Conservation (phyloP, 2,329 filamentous ascomycete genomes). For the Cercospora canescens region DNA sequence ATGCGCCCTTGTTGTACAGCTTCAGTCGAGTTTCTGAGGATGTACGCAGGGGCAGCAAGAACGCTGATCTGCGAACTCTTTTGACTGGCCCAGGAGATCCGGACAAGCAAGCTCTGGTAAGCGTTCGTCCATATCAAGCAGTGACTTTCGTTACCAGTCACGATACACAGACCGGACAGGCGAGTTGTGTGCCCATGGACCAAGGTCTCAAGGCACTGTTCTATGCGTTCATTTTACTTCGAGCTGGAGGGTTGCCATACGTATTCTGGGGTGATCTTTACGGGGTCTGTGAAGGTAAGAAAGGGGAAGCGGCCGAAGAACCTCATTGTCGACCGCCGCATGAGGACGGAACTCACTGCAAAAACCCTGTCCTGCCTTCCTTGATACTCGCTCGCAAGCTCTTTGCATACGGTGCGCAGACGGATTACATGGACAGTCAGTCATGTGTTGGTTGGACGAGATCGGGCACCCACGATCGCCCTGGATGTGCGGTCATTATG, state of each 20-base stretch:
- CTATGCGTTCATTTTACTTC: slow-evolving; percentile 70
- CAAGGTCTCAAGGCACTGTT: slow-evolving; percentile 70
- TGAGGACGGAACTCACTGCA: not conserved
- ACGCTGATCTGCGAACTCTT: slow-evolving; percentile 59
- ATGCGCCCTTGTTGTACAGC: slow-evolving; percentile 68
- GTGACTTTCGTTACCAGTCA: slow-evolving; percentile 70
- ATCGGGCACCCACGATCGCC: slow-evolving; percentile 46
- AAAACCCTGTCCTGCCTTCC: slow-evolving; percentile 48
- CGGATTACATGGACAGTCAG: slow-evolving; percentile 62
- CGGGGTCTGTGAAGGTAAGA: slow-evolving; percentile 51
- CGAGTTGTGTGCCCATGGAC: slow-evolving; percentile 62
- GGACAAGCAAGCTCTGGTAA: slow-evolving; percentile 21
- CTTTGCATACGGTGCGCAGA: slow-evolving; percentile 66
- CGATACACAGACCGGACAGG: slow-evolving; percentile 66
- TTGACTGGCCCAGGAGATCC: slow-evolving; percentile 22
- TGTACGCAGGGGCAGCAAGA: slow-evolving; percentile 40
- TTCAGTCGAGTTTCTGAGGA: slow-evolving; percentile 61
- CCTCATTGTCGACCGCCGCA: slow-evolving; percentile 39
- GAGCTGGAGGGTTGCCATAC: slow-evolving; percentile 62
- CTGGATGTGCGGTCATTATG: slow-evolving; percentile 37
- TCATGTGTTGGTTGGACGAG: slow-evolving; percentile 65
- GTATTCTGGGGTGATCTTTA: slow-evolving; percentile 72
- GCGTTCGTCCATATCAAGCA: slow-evolving; percentile 28
- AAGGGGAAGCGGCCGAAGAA: slow-evolving; percentile 47
- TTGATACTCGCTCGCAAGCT: slow-evolving; percentile 63